These are phyloP conservation scores for Barnettozyma siamensis DNA, from an alignment of 805 yeast genomes.

Conservation along the genomic window DNA sequence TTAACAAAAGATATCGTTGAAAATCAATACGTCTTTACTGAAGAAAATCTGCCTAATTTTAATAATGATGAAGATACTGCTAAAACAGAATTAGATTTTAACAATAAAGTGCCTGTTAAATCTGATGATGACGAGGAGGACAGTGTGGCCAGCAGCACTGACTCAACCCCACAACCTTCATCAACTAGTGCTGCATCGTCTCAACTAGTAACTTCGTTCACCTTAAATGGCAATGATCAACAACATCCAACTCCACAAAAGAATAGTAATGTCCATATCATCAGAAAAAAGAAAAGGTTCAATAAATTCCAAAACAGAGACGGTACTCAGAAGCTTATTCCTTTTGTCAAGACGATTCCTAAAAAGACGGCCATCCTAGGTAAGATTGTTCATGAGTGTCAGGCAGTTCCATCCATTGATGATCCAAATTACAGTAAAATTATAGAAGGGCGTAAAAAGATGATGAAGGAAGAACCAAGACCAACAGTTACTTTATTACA, in stretches of 20 bases:
- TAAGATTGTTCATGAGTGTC: constrained; percentile 88
- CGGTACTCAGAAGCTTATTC: constrained; percentile 47
- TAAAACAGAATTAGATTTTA: constrained; percentile 26
- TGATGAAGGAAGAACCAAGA: constrained; percentile 43
- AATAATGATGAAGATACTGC: constrained; percentile 28
- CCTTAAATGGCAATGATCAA: constrained; percentile 17
- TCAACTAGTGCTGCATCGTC: not conserved
- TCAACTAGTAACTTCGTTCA: not conserved
- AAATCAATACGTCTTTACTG: constrained; percentile 84
- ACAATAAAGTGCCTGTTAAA: not conserved
- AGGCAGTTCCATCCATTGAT: constrained; percentile 68
- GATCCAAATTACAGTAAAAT: constrained; percentile 68
- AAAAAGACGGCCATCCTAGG: constrained; percentile 83
- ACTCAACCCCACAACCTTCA: not conserved
- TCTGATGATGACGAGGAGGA: not conserved
- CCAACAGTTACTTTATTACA: constrained; percentile 63
- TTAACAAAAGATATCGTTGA: constrained; percentile 74
- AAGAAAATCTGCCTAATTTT: constrained; percentile 65
- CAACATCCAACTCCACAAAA: constrained; percentile 22
- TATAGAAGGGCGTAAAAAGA: constrained; percentile 49
- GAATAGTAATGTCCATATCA: not conserved
- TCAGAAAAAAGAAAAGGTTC: constrained; percentile 25
- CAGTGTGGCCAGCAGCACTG: not conserved
- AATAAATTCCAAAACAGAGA: constrained; percentile 33
- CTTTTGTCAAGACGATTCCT: constrained; percentile 83